Evolutionary conservation across 2,329 filamentous ascomycete species (phyloP).

Genomic region (Annulohypoxylon truncatum): DNA sequence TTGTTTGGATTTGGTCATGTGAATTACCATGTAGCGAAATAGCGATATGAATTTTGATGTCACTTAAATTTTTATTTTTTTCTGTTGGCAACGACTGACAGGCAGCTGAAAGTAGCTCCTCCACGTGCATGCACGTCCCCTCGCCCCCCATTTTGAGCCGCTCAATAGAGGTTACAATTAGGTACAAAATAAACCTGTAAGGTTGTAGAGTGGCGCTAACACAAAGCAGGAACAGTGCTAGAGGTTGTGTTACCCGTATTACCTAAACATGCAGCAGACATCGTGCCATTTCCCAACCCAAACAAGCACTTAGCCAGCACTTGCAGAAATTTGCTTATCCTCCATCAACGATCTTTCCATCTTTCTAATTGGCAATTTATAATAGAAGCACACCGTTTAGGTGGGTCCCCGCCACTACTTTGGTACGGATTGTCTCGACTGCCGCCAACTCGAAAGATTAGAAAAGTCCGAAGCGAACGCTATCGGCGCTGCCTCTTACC

Average conservation of each 20-base stretch:
- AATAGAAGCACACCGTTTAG: conserved; percentile 20
- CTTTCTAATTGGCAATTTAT: no score
- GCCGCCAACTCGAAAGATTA: conserved; percentile 7
- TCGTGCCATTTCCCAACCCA: conserved; percentile 13
- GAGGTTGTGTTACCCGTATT: conserved; percentile 6
- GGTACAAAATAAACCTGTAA: neutral
- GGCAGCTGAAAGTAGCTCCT: conserved; percentile 27
- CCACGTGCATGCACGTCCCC: conserved; percentile 4
- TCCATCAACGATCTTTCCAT: neutral
- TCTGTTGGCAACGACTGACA: conserved; percentile 28
- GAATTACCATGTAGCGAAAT: no score
- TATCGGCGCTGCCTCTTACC: conserved; percentile 31
- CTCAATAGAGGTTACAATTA: conserved; percentile 27
- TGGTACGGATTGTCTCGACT: neutral
- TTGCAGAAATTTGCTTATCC: conserved; percentile 5
- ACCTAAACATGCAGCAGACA: conserved; percentile 16
- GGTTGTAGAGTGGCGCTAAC: conserved; percentile 13
- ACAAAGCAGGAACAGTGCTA: conserved; percentile 16
- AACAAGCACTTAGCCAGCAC: neutral
- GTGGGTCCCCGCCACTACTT: conserved; percentile 26
- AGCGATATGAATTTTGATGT: conserved; percentile 5
- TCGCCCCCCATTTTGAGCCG: conserved; percentile 30
- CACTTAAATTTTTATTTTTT: conserved; percentile 25
- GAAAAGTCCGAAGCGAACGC: conserved; percentile 36
- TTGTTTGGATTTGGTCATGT: neutral